Conservation (phyloP, 495 filamentous ascomycete species). For the Sabuloglossum arenarium region DNA sequence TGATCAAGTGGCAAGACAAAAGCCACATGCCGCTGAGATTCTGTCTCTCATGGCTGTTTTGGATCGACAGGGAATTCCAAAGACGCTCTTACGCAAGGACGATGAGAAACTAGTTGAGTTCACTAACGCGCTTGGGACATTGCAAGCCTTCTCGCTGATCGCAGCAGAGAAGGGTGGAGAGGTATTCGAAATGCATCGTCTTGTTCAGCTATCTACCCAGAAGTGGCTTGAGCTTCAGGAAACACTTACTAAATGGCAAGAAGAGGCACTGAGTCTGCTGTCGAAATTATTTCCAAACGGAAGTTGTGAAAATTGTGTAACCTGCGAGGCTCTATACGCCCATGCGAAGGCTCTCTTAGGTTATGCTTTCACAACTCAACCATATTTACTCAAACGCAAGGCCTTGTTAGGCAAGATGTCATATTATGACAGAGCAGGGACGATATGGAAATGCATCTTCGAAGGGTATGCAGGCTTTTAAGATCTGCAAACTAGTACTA, state of each 20-base stretch:
- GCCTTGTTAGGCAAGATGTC: no score
- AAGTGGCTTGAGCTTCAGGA: constrained; percentile 21
- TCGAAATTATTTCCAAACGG: constrained; percentile 16
- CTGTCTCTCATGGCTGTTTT: constrained; percentile 24
- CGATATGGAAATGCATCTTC: no score
- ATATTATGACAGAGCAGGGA: no score
- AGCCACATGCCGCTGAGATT: constrained; percentile 20
- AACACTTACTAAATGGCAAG: constrained; percentile 11
- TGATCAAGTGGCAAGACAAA: constrained; percentile 18
- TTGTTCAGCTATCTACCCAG: constrained; percentile 23
- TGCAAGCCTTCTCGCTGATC: constrained; percentile 24
- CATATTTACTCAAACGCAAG: no score
- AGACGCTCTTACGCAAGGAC: constrained; percentile 13
- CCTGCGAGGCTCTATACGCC: no score
- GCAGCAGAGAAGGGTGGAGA: constrained; percentile 6
- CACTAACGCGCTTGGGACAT: constrained; percentile 16
- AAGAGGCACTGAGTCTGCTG: constrained; percentile 15
- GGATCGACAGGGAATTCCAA: constrained; percentile 22
- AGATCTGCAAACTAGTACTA: no score
- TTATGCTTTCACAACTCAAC: no score
- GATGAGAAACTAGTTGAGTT: constrained; percentile 13
- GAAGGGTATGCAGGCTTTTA: no score
- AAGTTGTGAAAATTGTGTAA: constrained; percentile 15
- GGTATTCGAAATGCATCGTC: constrained; percentile 20
- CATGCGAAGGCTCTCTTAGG: no score